Percentiles rank a stretch among this genome's conserved stretches.
These are phyloP conservation scores for Candida ovalis DNA, from an alignment of 805 yeast species.

Conservation along the genomic window DNA sequence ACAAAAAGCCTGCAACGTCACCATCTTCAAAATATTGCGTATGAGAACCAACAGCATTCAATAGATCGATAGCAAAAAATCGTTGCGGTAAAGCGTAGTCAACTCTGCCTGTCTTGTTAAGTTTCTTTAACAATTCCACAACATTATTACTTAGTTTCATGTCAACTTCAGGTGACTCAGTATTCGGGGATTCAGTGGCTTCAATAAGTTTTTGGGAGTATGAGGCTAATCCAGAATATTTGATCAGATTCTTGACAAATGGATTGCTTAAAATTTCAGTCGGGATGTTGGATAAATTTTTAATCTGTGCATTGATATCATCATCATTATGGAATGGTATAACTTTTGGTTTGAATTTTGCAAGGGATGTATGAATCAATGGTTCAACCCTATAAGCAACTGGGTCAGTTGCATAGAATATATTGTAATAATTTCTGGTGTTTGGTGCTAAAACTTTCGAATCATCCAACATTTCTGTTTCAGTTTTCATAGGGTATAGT, in stretches of 20 bases:
- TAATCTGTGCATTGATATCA: conserved; percentile 40
- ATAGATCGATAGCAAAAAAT: conserved; percentile 70
- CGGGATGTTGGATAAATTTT: conserved; percentile 17
- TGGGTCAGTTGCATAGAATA: conserved; percentile 91
- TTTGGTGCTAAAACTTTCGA: conserved; percentile 41
- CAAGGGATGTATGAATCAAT: conserved; percentile 49
- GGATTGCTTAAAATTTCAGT: conserved; percentile 26
- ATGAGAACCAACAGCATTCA: conserved; percentile 85
- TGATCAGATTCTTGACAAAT: conserved; percentile 17
- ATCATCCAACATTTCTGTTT: conserved; percentile 9
- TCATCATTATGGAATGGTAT: conserved; percentile 50
- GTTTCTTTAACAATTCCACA: conserved; percentile 34
- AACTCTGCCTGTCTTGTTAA: conserved; percentile 73
- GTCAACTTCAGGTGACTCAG: conserved; percentile 8
- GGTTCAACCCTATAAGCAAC: conserved; percentile 91
- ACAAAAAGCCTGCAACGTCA: conserved; percentile 75
- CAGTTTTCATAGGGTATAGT: conserved; percentile 5
- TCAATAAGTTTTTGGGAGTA: neutral
- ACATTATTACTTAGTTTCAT: conserved; percentile 28
- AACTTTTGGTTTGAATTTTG: conserved; percentile 48
- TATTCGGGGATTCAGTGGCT: neutral
- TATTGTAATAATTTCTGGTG: conserved; percentile 67
- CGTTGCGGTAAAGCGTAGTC: conserved; percentile 81
- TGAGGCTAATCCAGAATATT: conserved; percentile 14
- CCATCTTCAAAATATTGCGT: conserved; percentile 83